A percentile compares a stretch with the other conserved stretches of the same genome.
phyloP scores from a whole-genome alignment of 768 basidiomycete species.

The Postia placenta region DNA sequence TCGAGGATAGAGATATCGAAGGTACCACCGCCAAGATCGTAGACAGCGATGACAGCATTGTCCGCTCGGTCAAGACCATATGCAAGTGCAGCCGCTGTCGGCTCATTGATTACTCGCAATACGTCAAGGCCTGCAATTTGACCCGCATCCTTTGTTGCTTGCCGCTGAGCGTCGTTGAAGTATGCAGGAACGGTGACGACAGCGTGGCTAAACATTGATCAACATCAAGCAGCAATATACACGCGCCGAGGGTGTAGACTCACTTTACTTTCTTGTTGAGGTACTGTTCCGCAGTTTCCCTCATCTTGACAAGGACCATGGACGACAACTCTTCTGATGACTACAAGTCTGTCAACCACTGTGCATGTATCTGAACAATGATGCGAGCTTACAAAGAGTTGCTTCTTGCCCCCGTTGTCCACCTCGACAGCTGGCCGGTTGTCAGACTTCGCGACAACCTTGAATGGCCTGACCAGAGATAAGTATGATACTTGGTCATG shows the following conservation, averaged over 20 bases:
- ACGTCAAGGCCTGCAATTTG: constrained; percentile 97
- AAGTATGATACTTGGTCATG: neutral
- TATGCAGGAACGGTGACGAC: constrained; percentile 97
- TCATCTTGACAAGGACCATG: constrained; percentile 90
- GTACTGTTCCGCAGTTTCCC: constrained; percentile 90
- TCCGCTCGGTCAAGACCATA: constrained; percentile 87
- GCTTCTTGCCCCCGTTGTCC: constrained; percentile 79
- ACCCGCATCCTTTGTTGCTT: constrained; percentile 97
- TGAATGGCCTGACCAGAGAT: constrained; percentile 60
- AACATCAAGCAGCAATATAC: neutral
- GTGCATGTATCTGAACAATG: neutral
- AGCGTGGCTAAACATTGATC: constrained; percentile 48
- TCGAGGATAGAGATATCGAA: constrained; percentile 99
- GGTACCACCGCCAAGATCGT: constrained; percentile 96
- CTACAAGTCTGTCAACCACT: constrained; percentile 31
- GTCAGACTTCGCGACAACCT: constrained; percentile 64
- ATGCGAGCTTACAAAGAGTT: constrained; percentile 57
- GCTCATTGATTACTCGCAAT: constrained; percentile 97
- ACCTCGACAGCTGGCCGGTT: constrained; percentile 80
- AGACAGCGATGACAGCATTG: constrained; percentile 91
- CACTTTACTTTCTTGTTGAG: constrained; percentile 92
- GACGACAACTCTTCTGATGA: constrained; percentile 83
- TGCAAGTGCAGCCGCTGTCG: constrained; percentile 96
- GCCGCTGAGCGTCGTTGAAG: constrained; percentile 99
- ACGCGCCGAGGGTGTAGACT: constrained; percentile 32